Evolutionary conservation across 139 green algal genomes (phyloP).

Genomic region (Chlamydomonas schloesseri): DNA sequence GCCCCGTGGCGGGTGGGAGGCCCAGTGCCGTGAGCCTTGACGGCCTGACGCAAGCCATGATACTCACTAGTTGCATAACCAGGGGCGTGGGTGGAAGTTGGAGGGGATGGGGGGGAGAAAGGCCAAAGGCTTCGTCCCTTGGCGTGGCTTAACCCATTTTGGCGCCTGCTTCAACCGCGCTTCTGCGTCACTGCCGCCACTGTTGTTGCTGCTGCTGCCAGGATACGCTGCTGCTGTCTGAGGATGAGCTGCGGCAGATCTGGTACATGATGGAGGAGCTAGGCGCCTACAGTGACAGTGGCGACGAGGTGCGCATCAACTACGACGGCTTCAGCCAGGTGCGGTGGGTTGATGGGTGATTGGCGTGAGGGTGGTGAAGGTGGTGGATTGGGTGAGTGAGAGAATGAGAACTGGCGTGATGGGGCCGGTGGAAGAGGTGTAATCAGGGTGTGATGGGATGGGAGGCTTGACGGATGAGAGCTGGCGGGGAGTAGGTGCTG

Average conservation of each 20-base stretch:
- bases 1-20: background rate
- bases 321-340: slow-evolving; percentile 80
- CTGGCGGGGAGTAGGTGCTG: too few species aligned
- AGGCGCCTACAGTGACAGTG: slow-evolving; percentile 11
- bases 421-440: too few species aligned
- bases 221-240: slow-evolving; percentile 47
- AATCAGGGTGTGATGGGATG: too few species aligned
- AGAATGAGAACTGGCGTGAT: too few species aligned
- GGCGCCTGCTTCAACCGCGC: too few species aligned
- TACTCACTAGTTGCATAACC: background rate
- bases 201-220: background rate
- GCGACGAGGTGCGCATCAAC: slow-evolving; percentile 66
- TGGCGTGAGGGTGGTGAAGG: background rate
- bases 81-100: too few species aligned
- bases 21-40: background rate
- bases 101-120: too few species aligned
- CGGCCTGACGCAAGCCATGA: too few species aligned
- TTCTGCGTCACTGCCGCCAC: too few species aligned
- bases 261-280: slow-evolving; percentile 57
- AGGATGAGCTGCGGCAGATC: slow-evolving; percentile 48
- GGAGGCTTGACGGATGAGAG: too few species aligned
- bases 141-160: too few species aligned
- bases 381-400: background rate
- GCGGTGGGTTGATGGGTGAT: background rate
- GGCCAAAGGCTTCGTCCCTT: too few species aligned